Conservation (phyloP, 179 eudicot species). For the Silene vulgaris region DNA sequence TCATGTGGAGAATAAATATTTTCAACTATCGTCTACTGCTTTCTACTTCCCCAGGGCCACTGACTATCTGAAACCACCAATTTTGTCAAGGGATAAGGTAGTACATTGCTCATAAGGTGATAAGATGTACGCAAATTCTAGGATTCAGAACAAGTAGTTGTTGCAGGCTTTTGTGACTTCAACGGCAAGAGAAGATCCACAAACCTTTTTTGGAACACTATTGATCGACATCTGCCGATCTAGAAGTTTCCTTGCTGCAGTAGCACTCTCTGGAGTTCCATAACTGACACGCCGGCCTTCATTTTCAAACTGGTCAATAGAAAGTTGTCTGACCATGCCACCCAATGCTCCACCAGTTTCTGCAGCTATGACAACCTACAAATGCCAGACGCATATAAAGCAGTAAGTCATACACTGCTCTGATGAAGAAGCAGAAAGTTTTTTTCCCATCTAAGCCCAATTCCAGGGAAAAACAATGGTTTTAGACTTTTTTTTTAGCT, state of each 20-base stretch:
- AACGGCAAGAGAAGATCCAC: slow-evolving; percentile 4
- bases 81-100: background rate
- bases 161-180: background rate
- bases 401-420: slow-evolving; percentile 13
- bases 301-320: slow-evolving; percentile 98
- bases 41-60: background rate
- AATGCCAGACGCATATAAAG: slow-evolving; percentile 22
- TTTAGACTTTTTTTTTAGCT: background rate
- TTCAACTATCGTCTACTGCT: background rate
- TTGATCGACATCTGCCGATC: slow-evolving; percentile 96
- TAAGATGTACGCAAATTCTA: background rate
- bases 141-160: background rate
- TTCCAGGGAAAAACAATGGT: background rate
- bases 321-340: slow-evolving; percentile 98
- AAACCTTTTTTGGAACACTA: slow-evolving; percentile 95
- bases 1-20: background rate
- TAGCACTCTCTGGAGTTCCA: slow-evolving; percentile 97
- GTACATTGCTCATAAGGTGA: slow-evolving; percentile 2
- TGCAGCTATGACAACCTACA: slow-evolving; percentile 95
- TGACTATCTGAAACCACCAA: background rate
- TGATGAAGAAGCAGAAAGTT: background rate
- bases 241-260: slow-evolving; percentile 92
- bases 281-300: slow-evolving; percentile 98
- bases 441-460: background rate
- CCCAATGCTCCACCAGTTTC: slow-evolving; percentile 99